Base-by-base conservation (phyloP, 2,329 filamentous ascomycete species). In the Fusarium agapanthi region DNA sequence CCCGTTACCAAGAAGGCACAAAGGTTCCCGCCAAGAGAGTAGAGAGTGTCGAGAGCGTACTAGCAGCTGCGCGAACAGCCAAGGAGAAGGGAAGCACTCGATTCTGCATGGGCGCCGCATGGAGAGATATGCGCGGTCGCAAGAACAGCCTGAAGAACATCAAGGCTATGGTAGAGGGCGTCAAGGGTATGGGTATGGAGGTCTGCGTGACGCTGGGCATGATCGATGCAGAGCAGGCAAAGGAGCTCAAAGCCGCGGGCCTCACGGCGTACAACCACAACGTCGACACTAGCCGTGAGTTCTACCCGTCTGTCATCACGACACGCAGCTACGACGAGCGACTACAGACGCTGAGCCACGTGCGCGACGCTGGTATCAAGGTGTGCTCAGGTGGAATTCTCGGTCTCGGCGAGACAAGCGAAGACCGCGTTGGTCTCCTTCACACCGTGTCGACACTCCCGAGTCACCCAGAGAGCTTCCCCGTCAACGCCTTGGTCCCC, bases 251-350 rank as follows among this genome's bases (percentile, higher is more conserved):
- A 80, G 90, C 90, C 5, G 95, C 94, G 0, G 95, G 95, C 0
- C 83, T 97, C 76, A 97, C 95, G 22, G 95, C 95, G 1, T 97
- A 97, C 83, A 97, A 97, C 84, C 95, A 97, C 86, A 97, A 97
- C 80, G 88, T 97, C 73, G 95, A 97, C 83, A 97, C 95, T 3
- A 94, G 91, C 62, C 89, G 95, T 75, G 95, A 97, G 84, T 94
- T 94, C 82, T 97, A 97, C 79, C 94, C 95, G 0, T 91, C 87
- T 43, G 88, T 97, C 77, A 97, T 97, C 81, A 93, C 93, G 2
- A 97, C 95, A 1, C 87, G 95, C 41, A 91, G 89, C 13, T 97
- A 97, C 82, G 95, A 97, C 77, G 95, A 97, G 84, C 90, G 95
- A 4, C 86, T 97, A 45, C 86, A 91, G 79, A 97, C 95, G 0